Conservation (phyloP, 2,329 filamentous ascomycete species). For the Colletotrichum sp. region DNA sequence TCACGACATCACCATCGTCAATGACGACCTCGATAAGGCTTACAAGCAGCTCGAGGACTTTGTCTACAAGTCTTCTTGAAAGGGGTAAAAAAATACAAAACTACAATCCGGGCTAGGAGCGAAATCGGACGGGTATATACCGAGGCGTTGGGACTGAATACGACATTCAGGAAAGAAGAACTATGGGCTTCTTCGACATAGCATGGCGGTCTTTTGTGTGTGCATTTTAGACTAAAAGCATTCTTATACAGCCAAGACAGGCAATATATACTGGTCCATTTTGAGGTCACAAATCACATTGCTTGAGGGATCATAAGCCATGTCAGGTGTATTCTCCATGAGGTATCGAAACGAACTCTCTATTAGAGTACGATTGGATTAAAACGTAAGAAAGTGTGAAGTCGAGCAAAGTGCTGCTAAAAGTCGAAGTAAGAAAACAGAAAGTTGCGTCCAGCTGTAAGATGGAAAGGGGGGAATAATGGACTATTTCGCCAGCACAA, state of each 20-base stretch:
- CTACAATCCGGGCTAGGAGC: neutral
- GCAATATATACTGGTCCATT: neutral
- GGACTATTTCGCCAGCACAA: slow-evolving; percentile 16
- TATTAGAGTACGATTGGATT: slow-evolving; percentile 42
- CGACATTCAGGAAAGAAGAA: neutral
- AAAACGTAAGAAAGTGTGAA: slow-evolving; percentile 28
- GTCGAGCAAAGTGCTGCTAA: slow-evolving; percentile 28
- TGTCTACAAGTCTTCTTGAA: slow-evolving; percentile 41
- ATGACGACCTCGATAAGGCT: slow-evolving; percentile 52
- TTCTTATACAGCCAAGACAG: neutral
- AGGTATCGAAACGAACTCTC: slow-evolving; percentile 49
- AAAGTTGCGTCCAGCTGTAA: slow-evolving; percentile 46
- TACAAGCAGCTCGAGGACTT: slow-evolving; percentile 58
- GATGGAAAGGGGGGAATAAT: slow-evolving; percentile 31
- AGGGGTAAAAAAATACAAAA: neutral
- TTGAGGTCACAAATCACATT: neutral
- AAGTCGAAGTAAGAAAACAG: slow-evolving; percentile 39
- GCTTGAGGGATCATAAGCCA: slow-evolving; percentile 8
- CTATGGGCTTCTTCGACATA: neutral
- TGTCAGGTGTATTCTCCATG: slow-evolving; percentile 25
- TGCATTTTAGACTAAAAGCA: slow-evolving; percentile 8
- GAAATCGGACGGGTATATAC: neutral
- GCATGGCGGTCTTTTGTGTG: slow-evolving; percentile 4
- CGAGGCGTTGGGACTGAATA: slow-evolving; percentile 7
- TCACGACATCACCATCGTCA: slow-evolving; percentile 42